phyloP scores from a whole-genome alignment of 345 rosid genomes.

The Camelina neglecta region DNA sequence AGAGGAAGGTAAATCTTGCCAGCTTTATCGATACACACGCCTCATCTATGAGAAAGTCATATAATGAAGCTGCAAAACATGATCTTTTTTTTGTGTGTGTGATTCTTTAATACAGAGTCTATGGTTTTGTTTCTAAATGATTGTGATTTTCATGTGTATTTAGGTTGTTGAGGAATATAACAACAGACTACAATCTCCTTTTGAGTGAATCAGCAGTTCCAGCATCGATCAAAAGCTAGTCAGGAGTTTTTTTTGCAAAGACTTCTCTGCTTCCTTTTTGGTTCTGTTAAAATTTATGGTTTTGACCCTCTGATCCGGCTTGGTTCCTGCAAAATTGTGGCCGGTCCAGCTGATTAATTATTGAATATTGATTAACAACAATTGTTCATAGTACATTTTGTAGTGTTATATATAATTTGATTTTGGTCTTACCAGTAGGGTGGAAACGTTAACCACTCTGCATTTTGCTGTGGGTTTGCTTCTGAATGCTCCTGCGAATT shows the following conservation, averaged over 20 bases:
- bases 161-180: slow-evolving; percentile 37
- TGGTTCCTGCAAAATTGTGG: slow-evolving; percentile 36
- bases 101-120: slow-evolving; percentile 20
- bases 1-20: slow-evolving; percentile 51
- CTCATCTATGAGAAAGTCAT: not conserved
- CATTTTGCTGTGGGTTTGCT: slow-evolving; percentile 72
- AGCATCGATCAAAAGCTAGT: slow-evolving; percentile 6
- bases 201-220: not conserved
- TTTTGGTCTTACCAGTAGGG: slow-evolving; percentile 66
- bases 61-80: not conserved
- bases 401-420: not conserved
- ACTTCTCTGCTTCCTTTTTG: too few relatives aligned
- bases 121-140: slow-evolving; percentile 20
- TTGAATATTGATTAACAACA: not conserved
- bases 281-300: slow-evolving; percentile 35
- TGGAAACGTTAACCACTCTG: slow-evolving; percentile 91
- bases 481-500: slow-evolving; percentile 71
- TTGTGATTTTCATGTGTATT: slow-evolving; percentile 1
- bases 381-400: not conserved
- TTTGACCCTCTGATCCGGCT: slow-evolving; percentile 31
- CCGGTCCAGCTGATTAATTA: slow-evolving; percentile 15
- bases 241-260: not conserved
- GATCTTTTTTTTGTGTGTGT: not conserved
- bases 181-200: slow-evolving; percentile 24
- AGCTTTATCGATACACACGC: not conserved